Conservation (phyloP, 1,139 yeast genomes). For the Eremothecium sinecaudum region DNA sequence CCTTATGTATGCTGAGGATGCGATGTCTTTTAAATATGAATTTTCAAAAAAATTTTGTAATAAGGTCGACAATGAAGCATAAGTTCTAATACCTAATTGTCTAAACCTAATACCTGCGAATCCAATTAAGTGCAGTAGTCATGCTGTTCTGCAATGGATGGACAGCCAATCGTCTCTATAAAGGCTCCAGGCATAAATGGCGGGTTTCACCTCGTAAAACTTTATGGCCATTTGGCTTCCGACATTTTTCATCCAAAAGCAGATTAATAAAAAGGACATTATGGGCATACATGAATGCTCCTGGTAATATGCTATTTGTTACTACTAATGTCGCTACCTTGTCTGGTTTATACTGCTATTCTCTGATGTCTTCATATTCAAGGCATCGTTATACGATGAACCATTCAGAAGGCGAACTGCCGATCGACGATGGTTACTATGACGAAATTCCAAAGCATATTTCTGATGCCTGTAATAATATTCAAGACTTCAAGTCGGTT, state of each 20-base stretch:
- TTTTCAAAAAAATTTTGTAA: no score
- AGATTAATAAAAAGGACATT: conserved; percentile 8
- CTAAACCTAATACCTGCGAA: no score
- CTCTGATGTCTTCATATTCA: conserved; percentile 17
- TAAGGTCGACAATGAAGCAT: no score
- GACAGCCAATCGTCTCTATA: no score
- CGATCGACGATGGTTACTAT: neutral
- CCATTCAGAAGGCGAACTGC: conserved; percentile 4
- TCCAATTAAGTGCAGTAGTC: no score
- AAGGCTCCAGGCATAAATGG: no score
- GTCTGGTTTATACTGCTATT: conserved; percentile 25
- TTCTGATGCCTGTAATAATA: neutral
- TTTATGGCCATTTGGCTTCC: no score
- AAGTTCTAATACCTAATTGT: no score
- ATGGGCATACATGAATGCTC: conserved; percentile 30
- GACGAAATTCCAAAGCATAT: neutral
- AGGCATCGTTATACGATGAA: conserved; percentile 10
- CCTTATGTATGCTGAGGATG: no score
- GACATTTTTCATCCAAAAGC: neutral
- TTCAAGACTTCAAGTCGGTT: conserved; percentile 1
- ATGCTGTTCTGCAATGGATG: no score
- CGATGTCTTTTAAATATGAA: no score
- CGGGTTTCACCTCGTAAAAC: no score
- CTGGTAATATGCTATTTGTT: conserved; percentile 29
- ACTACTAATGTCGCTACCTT: conserved; percentile 27